Conservation (phyloP, 257 asterid genomes). For the Solanum pimpinellifolium region DNA sequence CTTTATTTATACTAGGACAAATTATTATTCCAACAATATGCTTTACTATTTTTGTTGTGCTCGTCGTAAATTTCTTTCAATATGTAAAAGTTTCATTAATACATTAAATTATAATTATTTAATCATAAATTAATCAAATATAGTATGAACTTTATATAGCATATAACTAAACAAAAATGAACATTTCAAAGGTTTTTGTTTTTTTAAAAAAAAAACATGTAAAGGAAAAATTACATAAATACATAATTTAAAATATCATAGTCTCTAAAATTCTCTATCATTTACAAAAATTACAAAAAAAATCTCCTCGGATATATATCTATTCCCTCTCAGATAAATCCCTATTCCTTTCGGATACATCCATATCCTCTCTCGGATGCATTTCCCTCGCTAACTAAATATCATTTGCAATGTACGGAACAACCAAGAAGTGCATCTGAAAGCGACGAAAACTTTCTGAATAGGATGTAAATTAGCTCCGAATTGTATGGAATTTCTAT, state of each 20-base stretch:
- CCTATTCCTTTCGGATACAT: neutral
- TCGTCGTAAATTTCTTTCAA: neutral
- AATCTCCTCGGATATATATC: too few species aligned
- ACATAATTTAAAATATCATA: too few species aligned
- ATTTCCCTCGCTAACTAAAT: neutral
- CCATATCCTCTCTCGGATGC: neutral
- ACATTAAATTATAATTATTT: neutral
- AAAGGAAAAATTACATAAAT: too few species aligned
- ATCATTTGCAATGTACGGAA: too few species aligned
- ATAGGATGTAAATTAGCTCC: neutral
- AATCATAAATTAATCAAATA: neutral
- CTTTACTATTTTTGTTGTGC: neutral
- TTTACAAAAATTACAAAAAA: too few species aligned
- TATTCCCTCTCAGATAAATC: neutral
- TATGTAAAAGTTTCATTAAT: neutral
- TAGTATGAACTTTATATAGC: neutral
- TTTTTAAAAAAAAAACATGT: neutral
- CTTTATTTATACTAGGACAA: neutral
- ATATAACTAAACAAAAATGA: neutral
- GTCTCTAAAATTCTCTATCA: neutral
- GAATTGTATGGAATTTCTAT: neutral
- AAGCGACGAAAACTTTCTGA: neutral
- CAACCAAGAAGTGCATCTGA: rapidly evolving
- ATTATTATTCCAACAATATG: neutral
- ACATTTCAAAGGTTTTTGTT: neutral